These are phyloP conservation scores for Puccinia hordei DNA, from an alignment of 1,284 basidiomycete species.

Conservation along the genomic window DNA sequence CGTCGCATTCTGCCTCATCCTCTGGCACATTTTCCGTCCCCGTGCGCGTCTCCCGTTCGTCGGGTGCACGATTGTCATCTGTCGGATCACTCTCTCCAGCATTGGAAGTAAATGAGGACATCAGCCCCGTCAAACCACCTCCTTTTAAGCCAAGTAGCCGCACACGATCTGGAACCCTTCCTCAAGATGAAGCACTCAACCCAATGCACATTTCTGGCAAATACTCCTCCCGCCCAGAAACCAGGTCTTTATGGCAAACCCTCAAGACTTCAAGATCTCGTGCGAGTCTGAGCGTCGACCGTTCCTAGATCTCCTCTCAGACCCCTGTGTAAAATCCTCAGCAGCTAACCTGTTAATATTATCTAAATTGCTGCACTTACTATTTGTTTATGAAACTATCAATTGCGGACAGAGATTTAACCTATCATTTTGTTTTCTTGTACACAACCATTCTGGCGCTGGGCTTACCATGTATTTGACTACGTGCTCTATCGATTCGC, in stretches of 20 bases:
- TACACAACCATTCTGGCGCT: too few relatives aligned
- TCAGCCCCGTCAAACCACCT: background rate
- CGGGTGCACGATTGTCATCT: background rate
- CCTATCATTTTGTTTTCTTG: too few relatives aligned
- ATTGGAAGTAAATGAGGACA: background rate
- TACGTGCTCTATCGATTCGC: too few relatives aligned
- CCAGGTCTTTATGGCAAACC: conserved; percentile 33
- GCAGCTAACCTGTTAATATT: too few relatives aligned
- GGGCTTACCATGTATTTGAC: too few relatives aligned
- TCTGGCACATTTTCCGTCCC: conserved; percentile 14
- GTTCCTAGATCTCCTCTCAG: background rate
- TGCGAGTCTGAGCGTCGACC: background rate
- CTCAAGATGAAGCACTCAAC: background rate
- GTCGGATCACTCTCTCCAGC: background rate
- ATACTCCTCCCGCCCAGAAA: background rate
- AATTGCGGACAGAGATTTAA: too few relatives aligned
- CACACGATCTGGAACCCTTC: background rate
- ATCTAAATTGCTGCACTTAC: too few relatives aligned
- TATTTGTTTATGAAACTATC: too few relatives aligned
- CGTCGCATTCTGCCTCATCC: background rate
- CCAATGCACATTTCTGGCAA: background rate
- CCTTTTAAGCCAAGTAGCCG: background rate
- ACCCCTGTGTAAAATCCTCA: background rate
- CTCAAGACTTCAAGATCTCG: conserved; percentile 8
- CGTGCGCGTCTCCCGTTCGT: background rate